Evolutionary conservation across 306 rosid genomes (phyloP), one percentile per base, ranked within the genome.

Genomic region (Casuarina equisetifolia): DNA sequence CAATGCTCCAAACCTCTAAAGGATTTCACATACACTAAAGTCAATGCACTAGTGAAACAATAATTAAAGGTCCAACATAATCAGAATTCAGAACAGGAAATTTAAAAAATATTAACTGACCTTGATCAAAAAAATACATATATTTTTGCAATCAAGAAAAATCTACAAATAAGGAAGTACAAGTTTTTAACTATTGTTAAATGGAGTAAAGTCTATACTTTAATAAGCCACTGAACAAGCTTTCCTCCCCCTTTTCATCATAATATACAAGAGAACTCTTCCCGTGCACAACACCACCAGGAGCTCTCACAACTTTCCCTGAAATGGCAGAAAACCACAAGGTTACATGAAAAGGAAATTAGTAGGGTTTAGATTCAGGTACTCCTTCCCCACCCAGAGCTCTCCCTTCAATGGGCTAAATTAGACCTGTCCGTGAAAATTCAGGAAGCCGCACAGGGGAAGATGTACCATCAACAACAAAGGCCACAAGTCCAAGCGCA

Each of bases 261-360:
- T 91, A 92, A 77, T 91, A 85, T 61, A 95, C 92, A 5, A 76
- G 79, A 70, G 97, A 92, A 76, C 97, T 87, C 86, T 95, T 95
- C 38, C 98, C 98, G 81, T 95, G 98, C 93, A 91, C 68, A 66
- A 92, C 98, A 15, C 97, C 97, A 71, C 9, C 42, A 39, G 98
- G 98, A 67, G 97, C 80, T 63, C 97, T 94, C 40, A 95, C 89
- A 81, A 95, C 79, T 73, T 92, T 91, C 77, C 98, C 98, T 95
- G 84, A 81, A 87, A 59, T 9, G 6, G 16, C 19, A 67, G 57
- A 85, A 59, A 75, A 50, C 42, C 73, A 81, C 3, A n/a, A 20
- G 61, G 20, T 77, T 74, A 35, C 71, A 66, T 66, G 42, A 66
- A 48, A 40, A 6, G 6, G 32, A 40, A 66, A 40, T 25, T 66